Conservation (phyloP, 208 protist species). For the Crithidia fasciculata region DNA sequence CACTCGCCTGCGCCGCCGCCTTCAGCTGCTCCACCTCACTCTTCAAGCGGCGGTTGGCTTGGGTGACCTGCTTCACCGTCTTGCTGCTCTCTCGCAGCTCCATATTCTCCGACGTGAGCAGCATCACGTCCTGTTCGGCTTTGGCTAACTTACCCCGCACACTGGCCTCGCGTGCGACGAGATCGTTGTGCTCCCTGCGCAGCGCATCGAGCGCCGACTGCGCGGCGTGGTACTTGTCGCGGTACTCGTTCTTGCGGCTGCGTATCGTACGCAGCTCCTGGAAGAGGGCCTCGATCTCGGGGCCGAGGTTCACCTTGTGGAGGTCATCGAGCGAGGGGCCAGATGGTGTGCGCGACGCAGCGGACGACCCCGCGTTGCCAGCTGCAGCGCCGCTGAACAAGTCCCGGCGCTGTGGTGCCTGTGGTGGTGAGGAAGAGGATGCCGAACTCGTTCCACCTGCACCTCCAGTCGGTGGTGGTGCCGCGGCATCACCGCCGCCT, state of each 20-base stretch:
- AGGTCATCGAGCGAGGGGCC: conserved; percentile 84
- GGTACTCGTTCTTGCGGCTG: conserved; percentile 83
- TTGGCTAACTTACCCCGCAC: conserved; percentile 68
- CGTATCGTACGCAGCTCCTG: conserved; percentile 76
- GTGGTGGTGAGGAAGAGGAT: neutral
- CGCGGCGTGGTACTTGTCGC: conserved; percentile 55
- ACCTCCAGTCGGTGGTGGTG: neutral
- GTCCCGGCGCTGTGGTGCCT: neutral
- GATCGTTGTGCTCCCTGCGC: conserved; percentile 37
- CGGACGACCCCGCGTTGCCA: neutral
- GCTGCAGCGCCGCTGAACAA: conserved; percentile 10
- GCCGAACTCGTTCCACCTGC: too few relatives aligned
- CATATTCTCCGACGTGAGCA: conserved; percentile 90
- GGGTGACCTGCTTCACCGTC: conserved; percentile 51
- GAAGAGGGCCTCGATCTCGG: conserved; percentile 90
- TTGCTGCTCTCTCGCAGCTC: conserved; percentile 70
- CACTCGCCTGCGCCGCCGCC: conserved; percentile 26
- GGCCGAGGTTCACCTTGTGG: conserved; percentile 81
- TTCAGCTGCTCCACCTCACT: conserved; percentile 44
- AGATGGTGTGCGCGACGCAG: conserved; percentile 1
- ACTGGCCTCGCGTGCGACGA: conserved; percentile 47
- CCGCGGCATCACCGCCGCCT: neutral
- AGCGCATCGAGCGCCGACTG: conserved; percentile 39
- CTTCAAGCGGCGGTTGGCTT: conserved; percentile 52
- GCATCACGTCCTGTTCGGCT: conserved; percentile 82